Percentiles rank a stretch among this genome's conserved stretches.
These are phyloP conservation scores for Fusarium redolens DNA, from an alignment of 2,329 filamentous ascomycete species.

Conservation along the genomic window DNA sequence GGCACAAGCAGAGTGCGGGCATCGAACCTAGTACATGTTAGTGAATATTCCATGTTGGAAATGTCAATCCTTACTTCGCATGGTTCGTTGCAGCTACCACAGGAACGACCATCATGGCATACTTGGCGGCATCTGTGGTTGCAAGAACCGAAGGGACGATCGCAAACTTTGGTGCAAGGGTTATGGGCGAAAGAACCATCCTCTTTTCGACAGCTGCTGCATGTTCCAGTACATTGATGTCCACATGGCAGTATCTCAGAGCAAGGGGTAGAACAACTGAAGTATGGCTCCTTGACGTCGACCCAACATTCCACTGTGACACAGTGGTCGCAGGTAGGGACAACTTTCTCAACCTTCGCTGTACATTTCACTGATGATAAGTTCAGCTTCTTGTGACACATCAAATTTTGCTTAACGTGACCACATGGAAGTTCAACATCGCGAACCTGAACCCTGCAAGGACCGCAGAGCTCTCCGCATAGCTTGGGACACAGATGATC, in stretches of 20 bases:
- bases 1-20: constrained; percentile 65
- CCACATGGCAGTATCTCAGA: constrained; percentile 53
- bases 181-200: constrained; percentile 53
- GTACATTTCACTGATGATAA: not conserved
- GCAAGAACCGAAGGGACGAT: constrained; percentile 63
- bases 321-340: constrained; percentile 13
- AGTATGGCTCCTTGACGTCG: constrained; percentile 7
- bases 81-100: constrained; percentile 65
- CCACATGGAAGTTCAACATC: constrained; percentile 34
- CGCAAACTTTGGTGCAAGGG: constrained; percentile 53
- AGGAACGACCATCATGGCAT: constrained; percentile 28
- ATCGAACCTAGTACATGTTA: constrained; percentile 53
- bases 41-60: not conserved
- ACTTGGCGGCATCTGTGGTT: constrained; percentile 61
- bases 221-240: constrained; percentile 40
- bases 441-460: constrained; percentile 16
- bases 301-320: constrained; percentile 5
- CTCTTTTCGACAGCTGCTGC: constrained; percentile 4
- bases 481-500: constrained; percentile 54
- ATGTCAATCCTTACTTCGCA: constrained; percentile 56
- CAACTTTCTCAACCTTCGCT: not conserved
- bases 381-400: constrained; percentile 8
- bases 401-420: constrained; percentile 11
- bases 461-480: constrained; percentile 57
- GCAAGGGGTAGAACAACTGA: constrained; percentile 35